Evolutionary conservation across 768 basidiomycete species (phyloP), one percentile per base, ranked within the genome.

Genomic region (Russula sp.): DNA sequence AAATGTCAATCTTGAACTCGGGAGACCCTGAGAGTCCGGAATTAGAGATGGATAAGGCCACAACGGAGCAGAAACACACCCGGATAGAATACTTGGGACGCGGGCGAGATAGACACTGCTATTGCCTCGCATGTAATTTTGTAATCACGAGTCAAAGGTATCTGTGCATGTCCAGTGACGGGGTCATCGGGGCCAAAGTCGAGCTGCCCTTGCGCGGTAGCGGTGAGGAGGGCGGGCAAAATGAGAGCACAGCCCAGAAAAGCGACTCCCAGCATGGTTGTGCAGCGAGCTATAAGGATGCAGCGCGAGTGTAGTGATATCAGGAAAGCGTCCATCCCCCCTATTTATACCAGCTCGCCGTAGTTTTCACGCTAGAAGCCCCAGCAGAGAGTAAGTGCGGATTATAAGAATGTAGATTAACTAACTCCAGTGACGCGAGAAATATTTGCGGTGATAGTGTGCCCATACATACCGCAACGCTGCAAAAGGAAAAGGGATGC

Each of bases 221-320:
- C 16, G 47, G 22, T 34, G 22, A 57, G 22, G 42, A 44, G 42
- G 18, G 42, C 42, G 14, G 42, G 42, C 16, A 44, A 44, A 44
- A 44, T 18, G 57, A 57, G 57, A 16, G 56, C 45, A 37, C 47
- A 57, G 34, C 47, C 45, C 56, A 57, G 44, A 37, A 48, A 32
- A 20, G 47, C 20, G 20, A n/a, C 56, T 22, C 45, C 37, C 34
- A 57, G 6, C 45, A 34, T 37, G 35, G 22, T 37, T 47, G 42
- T 18, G 18, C 42, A 44, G 39, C 10, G 39, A 13, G 39, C 13
- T 13, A 40, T 40, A 40, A 40, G 11, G 7, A 37, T 37, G 35
- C 35, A 7, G 35, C 4, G 35, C 35, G 35, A 37, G 35, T 7
- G 35, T 27, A 27, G 27, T 37, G 10, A 7, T 37, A 37, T 2